phyloP scores from a whole-genome alignment of 1,284 basidiomycete species.

The Malassezia equina region DNA sequence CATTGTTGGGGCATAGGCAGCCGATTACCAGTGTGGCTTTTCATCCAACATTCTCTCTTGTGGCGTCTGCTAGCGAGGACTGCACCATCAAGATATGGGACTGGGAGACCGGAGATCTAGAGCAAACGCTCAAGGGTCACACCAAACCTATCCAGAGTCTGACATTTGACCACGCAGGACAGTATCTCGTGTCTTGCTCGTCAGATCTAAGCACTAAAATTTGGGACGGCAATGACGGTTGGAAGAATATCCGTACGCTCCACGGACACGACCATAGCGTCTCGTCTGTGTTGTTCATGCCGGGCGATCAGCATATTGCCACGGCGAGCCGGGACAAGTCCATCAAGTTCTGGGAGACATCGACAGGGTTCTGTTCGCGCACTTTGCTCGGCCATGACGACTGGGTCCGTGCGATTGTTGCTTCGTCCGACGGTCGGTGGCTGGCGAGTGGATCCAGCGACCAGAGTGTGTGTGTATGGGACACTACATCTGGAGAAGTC shows the following conservation, averaged over 20 bases:
- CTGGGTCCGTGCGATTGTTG: conserved; percentile 61
- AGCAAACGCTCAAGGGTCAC: conserved; percentile 80
- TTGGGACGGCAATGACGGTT: conserved; percentile 80
- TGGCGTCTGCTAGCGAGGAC: conserved; percentile 78
- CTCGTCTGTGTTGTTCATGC: conserved; percentile 70
- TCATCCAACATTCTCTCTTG: conserved; percentile 71
- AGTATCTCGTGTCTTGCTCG: conserved; percentile 71
- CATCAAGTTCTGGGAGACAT: conserved; percentile 73
- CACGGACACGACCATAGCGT: conserved; percentile 84
- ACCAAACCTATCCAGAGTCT: conserved; percentile 77
- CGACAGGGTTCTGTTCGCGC: conserved; percentile 56
- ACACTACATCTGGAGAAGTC: conserved; percentile 63
- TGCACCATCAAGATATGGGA: conserved; percentile 85
- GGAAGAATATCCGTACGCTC: conserved; percentile 75
- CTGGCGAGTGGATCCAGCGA: conserved; percentile 74
- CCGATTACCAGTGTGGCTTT: conserved; percentile 70
- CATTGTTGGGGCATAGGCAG: conserved; percentile 67
- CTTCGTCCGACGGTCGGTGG: conserved; percentile 65
- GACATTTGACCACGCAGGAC: conserved; percentile 75
- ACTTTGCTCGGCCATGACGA: conserved; percentile 55
- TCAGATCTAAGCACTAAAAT: conserved; percentile 80
- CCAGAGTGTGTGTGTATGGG: conserved; percentile 74
- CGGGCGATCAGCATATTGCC: conserved; percentile 69
- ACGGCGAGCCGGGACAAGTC: conserved; percentile 77
- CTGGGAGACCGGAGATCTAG: conserved; percentile 87